phyloP scores from a whole-genome alignment of 2,329 filamentous ascomycete species.

The Penicillium sp. region DNA sequence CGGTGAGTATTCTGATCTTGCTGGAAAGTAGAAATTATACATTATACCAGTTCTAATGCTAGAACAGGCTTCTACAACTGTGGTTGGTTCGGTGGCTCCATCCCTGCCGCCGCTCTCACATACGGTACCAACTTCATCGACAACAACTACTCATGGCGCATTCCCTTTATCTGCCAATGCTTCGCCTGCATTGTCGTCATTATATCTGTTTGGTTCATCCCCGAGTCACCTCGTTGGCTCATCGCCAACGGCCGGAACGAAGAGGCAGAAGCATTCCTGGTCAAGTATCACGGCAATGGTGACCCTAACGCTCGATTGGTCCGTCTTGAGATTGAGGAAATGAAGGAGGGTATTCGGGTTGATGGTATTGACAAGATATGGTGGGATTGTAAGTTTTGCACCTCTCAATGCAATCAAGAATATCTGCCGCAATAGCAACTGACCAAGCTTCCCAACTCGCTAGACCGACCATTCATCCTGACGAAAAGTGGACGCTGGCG shows the following conservation, averaged over 20 bases:
- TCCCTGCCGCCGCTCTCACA: slow-evolving; percentile 51
- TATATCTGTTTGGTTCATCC: slow-evolving; percentile 59
- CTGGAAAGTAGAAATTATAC: not conserved
- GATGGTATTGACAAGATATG: slow-evolving; percentile 50
- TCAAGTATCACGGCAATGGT: slow-evolving; percentile 29
- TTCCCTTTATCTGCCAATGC: slow-evolving; percentile 66
- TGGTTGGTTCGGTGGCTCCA: slow-evolving; percentile 53
- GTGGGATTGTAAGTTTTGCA: slow-evolving; percentile 45
- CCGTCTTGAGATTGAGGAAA: slow-evolving; percentile 28
- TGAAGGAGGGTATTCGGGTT: slow-evolving; percentile 40
- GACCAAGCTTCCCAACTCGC: not conserved
- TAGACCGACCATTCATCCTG: slow-evolving; percentile 46
- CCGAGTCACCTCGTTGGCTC: slow-evolving; percentile 60
- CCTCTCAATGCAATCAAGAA: not conserved
- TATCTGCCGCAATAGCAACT: not conserved
- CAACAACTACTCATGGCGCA: slow-evolving; percentile 56
- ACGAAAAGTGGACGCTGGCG: slow-evolving; percentile 50
- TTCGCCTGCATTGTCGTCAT: slow-evolving; percentile 58
- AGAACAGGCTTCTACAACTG: slow-evolving; percentile 50
- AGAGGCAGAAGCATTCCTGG: slow-evolving; percentile 22
- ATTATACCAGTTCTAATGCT: not conserved
- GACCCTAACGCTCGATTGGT: slow-evolving; percentile 26
- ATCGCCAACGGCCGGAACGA: slow-evolving; percentile 24
- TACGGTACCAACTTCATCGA: slow-evolving; percentile 48
- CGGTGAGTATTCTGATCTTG: slow-evolving; percentile 25